These are phyloP conservation scores for Cyclotella sp. DNA, from an alignment of 108 stramenopile genomes.

Conservation along the genomic window DNA sequence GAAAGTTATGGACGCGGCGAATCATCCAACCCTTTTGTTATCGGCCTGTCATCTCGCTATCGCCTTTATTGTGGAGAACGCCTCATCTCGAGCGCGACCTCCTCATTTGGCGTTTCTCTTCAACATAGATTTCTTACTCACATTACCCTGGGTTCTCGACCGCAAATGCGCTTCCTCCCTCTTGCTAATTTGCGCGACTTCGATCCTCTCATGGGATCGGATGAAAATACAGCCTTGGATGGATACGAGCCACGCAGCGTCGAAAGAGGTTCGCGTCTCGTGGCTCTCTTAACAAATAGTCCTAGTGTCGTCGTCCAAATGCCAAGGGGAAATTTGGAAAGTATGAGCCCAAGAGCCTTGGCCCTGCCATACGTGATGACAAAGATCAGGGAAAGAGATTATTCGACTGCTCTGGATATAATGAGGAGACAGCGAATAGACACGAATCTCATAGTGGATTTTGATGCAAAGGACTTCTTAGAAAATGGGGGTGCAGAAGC, in stretches of 20 bases:
- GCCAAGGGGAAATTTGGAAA: slow-evolving; percentile 89
- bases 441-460: slow-evolving; percentile 85
- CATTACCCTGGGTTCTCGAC: slow-evolving; percentile 73
- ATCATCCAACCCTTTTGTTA: slow-evolving; percentile 51
- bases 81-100: slow-evolving; percentile 72
- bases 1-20: slow-evolving; percentile 24
- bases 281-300: slow-evolving; percentile 67
- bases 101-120: slow-evolving; percentile 70
- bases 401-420: slow-evolving; percentile 67
- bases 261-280: slow-evolving; percentile 80
- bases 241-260: slow-evolving; percentile 88
- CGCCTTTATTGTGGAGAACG: slow-evolving; percentile 84
- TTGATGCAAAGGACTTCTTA: slow-evolving; percentile 68
- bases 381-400: slow-evolving; percentile 59
- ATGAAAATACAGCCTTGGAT: slow-evolving; percentile 64
- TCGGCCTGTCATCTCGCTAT: slow-evolving; percentile 72
- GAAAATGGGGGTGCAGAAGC: slow-evolving; percentile 59
- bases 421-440: slow-evolving; percentile 89
- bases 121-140: slow-evolving; percentile 73
- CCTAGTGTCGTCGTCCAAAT: slow-evolving; percentile 81
- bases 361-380: slow-evolving; percentile 76
- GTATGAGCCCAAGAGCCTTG: slow-evolving; percentile 80
- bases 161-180: slow-evolving; percentile 71
- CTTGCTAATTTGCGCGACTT: slow-evolving; percentile 60
- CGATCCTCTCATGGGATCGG: slow-evolving; percentile 85